Conservation (phyloP, 2,329 filamentous ascomycete species). For the Trichothecium roseum region DNA sequence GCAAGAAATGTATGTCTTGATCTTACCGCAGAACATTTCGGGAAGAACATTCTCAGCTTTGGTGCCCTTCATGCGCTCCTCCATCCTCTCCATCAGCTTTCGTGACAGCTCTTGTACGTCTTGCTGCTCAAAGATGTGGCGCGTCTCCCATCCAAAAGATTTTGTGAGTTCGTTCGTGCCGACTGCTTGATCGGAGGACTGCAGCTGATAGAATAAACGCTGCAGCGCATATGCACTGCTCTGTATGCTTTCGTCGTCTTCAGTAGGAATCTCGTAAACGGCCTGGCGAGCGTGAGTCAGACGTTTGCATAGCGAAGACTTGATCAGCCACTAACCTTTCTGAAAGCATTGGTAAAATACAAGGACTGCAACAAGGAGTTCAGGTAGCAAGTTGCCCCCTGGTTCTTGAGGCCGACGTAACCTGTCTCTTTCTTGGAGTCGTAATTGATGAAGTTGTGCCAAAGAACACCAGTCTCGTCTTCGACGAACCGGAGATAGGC, state of each 20-base stretch:
- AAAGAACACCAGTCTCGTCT: constrained; percentile 79
- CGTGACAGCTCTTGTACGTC: constrained; percentile 95
- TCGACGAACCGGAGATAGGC: constrained; percentile 75
- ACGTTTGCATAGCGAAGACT: constrained; percentile 7
- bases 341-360: constrained; percentile 85
- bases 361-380: constrained; percentile 78
- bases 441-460: constrained; percentile 89
- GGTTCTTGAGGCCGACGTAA: constrained; percentile 92
- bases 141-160: constrained; percentile 96
- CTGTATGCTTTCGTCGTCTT: constrained; percentile 65
- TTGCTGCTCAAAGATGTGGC: constrained; percentile 97
- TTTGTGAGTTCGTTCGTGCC: constrained; percentile 88
- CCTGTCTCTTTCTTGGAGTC: constrained; percentile 99
- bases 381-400: constrained; percentile 84
- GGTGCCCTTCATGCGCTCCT: constrained; percentile 97
- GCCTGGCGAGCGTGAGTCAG: constrained; percentile 45
- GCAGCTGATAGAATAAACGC: constrained; percentile 86
- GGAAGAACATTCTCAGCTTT: constrained; percentile 80
- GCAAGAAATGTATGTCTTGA: constrained; percentile 97
- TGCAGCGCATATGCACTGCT: constrained; percentile 94
- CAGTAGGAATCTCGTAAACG: constrained; percentile 93
- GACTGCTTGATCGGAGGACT: constrained; percentile 75
- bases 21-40: constrained; percentile 90
- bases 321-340: constrained; percentile 51
- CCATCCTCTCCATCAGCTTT: constrained; percentile 94